Evolutionary conservation across 2,329 filamentous ascomycete species (phyloP).

Genomic region (Fusarium sterilihyphosum): DNA sequence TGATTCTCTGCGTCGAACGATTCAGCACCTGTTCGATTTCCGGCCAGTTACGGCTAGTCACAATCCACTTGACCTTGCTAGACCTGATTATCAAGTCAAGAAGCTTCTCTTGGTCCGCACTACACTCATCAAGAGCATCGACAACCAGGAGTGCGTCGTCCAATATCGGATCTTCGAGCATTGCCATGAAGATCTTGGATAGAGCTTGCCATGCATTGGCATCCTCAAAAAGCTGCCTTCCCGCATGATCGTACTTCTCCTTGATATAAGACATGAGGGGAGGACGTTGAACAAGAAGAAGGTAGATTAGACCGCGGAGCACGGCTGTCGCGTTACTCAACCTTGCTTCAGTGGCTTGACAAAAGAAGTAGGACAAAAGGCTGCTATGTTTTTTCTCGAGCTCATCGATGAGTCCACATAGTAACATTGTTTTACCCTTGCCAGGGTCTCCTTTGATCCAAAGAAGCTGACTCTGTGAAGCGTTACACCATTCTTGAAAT

Average conservation of each 20-base stretch:
- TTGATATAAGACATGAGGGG: rapidly evolving
- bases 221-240: neutral
- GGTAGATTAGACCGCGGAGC: neutral
- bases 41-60: rapidly evolving
- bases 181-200: rapidly evolving
- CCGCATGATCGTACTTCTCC: rapidly evolving
- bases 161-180: rapidly evolving
- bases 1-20: neutral
- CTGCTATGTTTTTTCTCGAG: rapidly evolving
- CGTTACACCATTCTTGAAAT: neutral
- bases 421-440: neutral
- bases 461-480: rapidly evolving
- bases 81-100: neutral
- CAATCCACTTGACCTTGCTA: neutral
- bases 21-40: rapidly evolving
- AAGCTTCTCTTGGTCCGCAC: rapidly evolving
- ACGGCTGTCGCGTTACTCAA: neutral
- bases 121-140: neutral
- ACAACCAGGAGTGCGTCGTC: rapidly evolving
- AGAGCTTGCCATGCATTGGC: neutral
- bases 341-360: neutral
- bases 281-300: neutral
- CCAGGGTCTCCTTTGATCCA: neutral
- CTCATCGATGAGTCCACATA: neutral
- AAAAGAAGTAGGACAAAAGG: rapidly evolving